These are phyloP conservation scores for Porcisia hertigi DNA, from an alignment of 208 protist genomes.

Conservation along the genomic window DNA sequence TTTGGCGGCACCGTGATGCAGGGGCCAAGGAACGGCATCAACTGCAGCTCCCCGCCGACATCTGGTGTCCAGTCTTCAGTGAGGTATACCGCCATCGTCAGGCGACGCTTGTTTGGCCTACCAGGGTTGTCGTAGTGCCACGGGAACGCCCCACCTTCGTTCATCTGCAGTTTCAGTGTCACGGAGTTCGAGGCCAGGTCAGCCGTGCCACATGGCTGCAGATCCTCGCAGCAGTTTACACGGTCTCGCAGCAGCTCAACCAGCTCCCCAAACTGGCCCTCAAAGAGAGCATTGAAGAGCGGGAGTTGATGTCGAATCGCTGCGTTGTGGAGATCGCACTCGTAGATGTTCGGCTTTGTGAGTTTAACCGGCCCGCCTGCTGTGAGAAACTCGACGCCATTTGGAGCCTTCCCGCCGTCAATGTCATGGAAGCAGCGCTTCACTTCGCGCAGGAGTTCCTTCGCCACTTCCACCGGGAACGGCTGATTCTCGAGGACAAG, in stretches of 20 bases:
- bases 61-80: slow-evolving; percentile 38
- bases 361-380: slow-evolving; percentile 43
- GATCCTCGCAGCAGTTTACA: slow-evolving; percentile 33
- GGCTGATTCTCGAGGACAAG: slow-evolving; percentile 31
- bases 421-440: slow-evolving; percentile 41
- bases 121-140: slow-evolving; percentile 70
- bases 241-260: slow-evolving; percentile 42
- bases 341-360: slow-evolving; percentile 55
- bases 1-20: slow-evolving; percentile 33
- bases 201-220: slow-evolving; percentile 28
- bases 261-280: slow-evolving; percentile 32
- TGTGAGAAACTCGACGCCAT: slow-evolving; percentile 50
- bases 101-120: slow-evolving; percentile 47
- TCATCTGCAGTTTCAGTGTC: slow-evolving; percentile 65
- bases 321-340: slow-evolving; percentile 49
- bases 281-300: slow-evolving; percentile 40
- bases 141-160: slow-evolving; percentile 52
- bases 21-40: slow-evolving; percentile 45
- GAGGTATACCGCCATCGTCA: slow-evolving; percentile 62
- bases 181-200: slow-evolving; percentile 16
- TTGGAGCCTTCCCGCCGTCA: slow-evolving; percentile 33
- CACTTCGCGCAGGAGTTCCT: slow-evolving; percentile 33
- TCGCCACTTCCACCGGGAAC: slow-evolving; percentile 20
- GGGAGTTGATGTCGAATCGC: slow-evolving; percentile 33
- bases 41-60: slow-evolving; percentile 42